Base-by-base conservation (phyloP, 2,329 filamentous ascomycete species). In the Clonostachys rosea region DNA sequence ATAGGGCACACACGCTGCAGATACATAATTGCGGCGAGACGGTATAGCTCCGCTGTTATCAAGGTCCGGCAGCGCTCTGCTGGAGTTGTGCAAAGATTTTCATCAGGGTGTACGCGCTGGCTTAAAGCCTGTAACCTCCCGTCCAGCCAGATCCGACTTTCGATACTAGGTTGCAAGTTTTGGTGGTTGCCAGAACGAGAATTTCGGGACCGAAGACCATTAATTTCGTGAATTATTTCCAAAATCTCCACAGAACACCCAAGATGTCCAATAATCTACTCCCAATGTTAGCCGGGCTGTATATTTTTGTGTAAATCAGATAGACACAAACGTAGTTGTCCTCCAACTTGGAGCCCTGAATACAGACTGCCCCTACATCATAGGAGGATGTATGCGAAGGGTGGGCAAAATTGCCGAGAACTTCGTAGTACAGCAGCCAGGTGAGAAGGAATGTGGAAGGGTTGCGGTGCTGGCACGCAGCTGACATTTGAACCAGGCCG, bases 1-100 rank as follows among this genome's bases (percentile, higher is more conserved):
- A 43, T 33, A 45, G 56, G 44, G 58, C 56, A 24, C 43, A 62
- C 55, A 34, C 62, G 63, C 40, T 69, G 63, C 7, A 72, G 65
- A 49, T 76, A 77, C 2, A 76, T 62, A 34, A 70, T 62, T 2
- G 73, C 64, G 1, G 71, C 74, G 17, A 77, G 63, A 6, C 73
- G 69, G 50, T 77, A 78, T n/a, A 76, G 64, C 55, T 77, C 73
- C 10, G 74, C 73, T 5, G 74, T 77, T 37, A 65, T 62, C 5
- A 57, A 42, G 59, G 61, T 53, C 69, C 64, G 57, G 30, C 64
- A 50, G 39, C 60, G 56, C 24, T 51, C 54, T 48, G 54, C 47
- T 37, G 55, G 47, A 49, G 61, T 63, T 54, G 54, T 59, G 39
- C n/a, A 12, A 11, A 36, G 43, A 39, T 47, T 48, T 24, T 45